These are phyloP conservation scores for Ilyonectria destructans DNA, from an alignment of 2,329 filamentous ascomycete species.

Conservation along the genomic window DNA sequence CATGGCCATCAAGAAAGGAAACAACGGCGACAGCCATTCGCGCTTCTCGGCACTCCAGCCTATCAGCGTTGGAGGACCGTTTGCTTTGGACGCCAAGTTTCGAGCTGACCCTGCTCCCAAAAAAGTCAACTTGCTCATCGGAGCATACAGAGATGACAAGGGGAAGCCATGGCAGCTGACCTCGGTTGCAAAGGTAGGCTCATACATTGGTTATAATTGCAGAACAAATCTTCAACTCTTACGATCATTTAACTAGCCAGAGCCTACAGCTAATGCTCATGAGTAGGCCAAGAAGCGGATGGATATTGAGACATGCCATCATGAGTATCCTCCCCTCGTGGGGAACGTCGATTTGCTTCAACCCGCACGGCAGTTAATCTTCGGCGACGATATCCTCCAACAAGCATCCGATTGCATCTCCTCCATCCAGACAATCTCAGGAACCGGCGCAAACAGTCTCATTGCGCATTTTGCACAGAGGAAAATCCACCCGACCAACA, in stretches of 20 bases:
- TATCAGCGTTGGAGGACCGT: neutral
- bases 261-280: neutral
- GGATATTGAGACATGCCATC: constrained; percentile 7
- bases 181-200: neutral
- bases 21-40: neutral
- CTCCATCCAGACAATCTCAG: constrained; percentile 56
- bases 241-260: too few relatives aligned
- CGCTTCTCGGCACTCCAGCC: constrained; percentile 3
- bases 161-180: constrained; percentile 11
- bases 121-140: constrained; percentile 13
- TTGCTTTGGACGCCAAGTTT: constrained; percentile 9
- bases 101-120: neutral
- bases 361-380: neutral
- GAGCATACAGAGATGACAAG: constrained; percentile 12
- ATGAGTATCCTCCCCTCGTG: constrained; percentile 8
- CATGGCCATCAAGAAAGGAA: constrained; percentile 14
- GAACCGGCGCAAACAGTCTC: constrained; percentile 56
- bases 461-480: constrained; percentile 47
- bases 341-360: neutral
- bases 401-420: constrained; percentile 30
- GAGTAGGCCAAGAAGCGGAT: constrained; percentile 5
- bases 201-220: neutral
- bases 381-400: neutral
- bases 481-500: constrained; percentile 38
- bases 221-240: too few relatives aligned